phyloP scores from a whole-genome alignment of 2,329 filamentous ascomycete species.

The Scolecobasidium constrictum region DNA sequence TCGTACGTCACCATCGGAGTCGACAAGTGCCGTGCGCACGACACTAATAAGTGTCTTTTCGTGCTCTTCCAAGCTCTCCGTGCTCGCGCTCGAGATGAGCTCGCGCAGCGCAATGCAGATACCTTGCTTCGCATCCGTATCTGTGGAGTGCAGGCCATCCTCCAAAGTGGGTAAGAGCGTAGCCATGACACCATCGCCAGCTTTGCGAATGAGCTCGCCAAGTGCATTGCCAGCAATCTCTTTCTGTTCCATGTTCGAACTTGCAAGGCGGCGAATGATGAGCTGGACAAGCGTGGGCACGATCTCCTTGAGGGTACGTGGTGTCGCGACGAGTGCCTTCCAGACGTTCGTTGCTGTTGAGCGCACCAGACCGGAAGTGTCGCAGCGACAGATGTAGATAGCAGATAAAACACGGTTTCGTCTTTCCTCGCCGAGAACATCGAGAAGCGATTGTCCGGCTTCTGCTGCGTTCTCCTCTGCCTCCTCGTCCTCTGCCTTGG shows the following conservation, averaged over 20 bases:
- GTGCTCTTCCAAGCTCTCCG: constrained; percentile 83
- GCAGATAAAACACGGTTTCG: constrained; percentile 96
- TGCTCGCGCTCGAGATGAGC: constrained; percentile 78
- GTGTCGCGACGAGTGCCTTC: constrained; percentile 92
- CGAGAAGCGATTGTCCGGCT: constrained; percentile 83
- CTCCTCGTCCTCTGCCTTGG: constrained; percentile 62
- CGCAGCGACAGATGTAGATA: constrained; percentile 92
- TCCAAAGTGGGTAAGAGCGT: constrained; percentile 85
- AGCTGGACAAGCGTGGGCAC: constrained; percentile 91
- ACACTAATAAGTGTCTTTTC: constrained; percentile 93
- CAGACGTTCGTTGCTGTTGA: constrained; percentile 85
- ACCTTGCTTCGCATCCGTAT: constrained; percentile 88
- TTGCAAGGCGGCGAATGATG: constrained; percentile 85
- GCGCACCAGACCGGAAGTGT: constrained; percentile 86
- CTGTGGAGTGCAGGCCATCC: constrained; percentile 80
- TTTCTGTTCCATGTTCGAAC: constrained; percentile 97
- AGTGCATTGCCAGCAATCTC: constrained; percentile 96
- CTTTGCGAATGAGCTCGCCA: constrained; percentile 92
- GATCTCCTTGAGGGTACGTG: constrained; percentile 86
- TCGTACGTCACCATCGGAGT: constrained; percentile 78
- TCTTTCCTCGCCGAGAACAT: constrained; percentile 90
- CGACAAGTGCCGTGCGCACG: constrained; percentile 83
- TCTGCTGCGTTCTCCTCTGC: constrained; percentile 75
- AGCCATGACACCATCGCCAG: constrained; percentile 83
- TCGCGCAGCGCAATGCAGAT: constrained; percentile 95